Percentiles rank a stretch among this genome's conserved stretches.
Conservation (phyloP, 345 rosid species). For the Pseudoturritis turrita region DNA sequence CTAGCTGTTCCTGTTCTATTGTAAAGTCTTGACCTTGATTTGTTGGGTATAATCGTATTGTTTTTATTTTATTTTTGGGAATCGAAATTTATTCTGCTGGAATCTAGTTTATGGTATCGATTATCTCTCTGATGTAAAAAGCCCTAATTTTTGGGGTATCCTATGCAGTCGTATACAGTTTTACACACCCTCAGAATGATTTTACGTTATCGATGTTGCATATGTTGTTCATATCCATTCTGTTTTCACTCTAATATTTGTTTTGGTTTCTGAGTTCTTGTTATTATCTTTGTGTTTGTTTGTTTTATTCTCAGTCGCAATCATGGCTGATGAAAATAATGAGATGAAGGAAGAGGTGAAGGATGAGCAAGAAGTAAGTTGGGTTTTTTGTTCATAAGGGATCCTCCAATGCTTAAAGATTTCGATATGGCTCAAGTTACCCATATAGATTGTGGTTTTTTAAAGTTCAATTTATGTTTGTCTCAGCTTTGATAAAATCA, state of each 20-base stretch:
- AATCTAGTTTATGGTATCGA: background rate
- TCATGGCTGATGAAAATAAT: conserved; percentile 32
- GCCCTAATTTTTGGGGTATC: background rate
- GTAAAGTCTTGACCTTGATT: background rate
- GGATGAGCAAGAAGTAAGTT: conserved; percentile 32
- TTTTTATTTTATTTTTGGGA: background rate
- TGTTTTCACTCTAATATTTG: background rate
- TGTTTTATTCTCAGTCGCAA: background rate
- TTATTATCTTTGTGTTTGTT: background rate
- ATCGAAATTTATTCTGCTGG: background rate
- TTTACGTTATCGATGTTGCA: background rate
- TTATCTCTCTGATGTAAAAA: background rate
- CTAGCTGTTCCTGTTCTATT: background rate
- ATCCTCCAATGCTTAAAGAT: background rate
- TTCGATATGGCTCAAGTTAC: background rate
- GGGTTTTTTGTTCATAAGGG: background rate
- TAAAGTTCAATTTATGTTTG: too few relatives aligned
- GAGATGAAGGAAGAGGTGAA: conserved; percentile 28
- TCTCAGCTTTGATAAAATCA: too few relatives aligned
- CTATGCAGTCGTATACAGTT: background rate
- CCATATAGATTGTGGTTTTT: too few relatives aligned
- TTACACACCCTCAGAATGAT: background rate
- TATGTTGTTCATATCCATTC: background rate
- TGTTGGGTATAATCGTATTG: background rate
- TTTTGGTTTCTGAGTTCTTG: background rate